phyloP scores from a whole-genome alignment of 2,329 filamentous ascomycete species.

The Metarhizium anisopliae region DNA sequence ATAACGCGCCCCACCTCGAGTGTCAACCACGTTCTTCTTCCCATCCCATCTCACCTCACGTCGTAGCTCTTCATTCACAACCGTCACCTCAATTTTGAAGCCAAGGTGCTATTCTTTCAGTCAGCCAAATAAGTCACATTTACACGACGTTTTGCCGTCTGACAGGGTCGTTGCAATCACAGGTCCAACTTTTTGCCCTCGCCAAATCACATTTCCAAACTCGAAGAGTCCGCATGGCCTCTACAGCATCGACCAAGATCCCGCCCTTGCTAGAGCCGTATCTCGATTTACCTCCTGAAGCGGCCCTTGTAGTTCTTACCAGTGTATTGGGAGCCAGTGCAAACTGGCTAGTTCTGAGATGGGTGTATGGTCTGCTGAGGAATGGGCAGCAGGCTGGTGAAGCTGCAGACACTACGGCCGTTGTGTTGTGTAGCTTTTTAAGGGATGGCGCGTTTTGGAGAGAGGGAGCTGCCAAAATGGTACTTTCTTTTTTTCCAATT shows the following conservation, averaged over 20 bases:
- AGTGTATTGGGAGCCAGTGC: slow-evolving; percentile 55
- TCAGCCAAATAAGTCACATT: not conserved
- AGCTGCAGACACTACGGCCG: slow-evolving; percentile 25
- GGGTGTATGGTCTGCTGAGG: slow-evolving; percentile 38
- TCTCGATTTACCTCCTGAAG: slow-evolving; percentile 46
- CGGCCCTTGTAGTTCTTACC: slow-evolving; percentile 58
- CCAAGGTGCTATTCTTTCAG: too few species aligned
- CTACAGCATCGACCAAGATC: slow-evolving; percentile 29
- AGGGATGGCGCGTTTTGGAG: slow-evolving; percentile 73
- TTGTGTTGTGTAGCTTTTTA: slow-evolving; percentile 78
- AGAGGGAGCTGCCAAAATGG: slow-evolving; percentile 58
- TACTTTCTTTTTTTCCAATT: slow-evolving; percentile 20
- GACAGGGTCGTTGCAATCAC: not conserved
- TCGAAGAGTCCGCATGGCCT: slow-evolving; percentile 26
- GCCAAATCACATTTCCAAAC: not conserved
- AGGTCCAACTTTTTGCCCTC: not conserved
- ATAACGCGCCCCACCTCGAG: not conserved
- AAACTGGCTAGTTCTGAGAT: slow-evolving; percentile 57
- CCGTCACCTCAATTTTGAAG: too few species aligned
- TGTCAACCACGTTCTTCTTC: not conserved
- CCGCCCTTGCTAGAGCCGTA: slow-evolving; percentile 59
- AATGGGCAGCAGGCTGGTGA: slow-evolving; percentile 11
- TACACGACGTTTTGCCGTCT: not conserved
- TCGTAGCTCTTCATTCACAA: not conserved
- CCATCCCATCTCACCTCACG: too few species aligned